Evolutionary conservation across 345 rosid species (phyloP).

Genomic region (Populus euphratica): DNA sequence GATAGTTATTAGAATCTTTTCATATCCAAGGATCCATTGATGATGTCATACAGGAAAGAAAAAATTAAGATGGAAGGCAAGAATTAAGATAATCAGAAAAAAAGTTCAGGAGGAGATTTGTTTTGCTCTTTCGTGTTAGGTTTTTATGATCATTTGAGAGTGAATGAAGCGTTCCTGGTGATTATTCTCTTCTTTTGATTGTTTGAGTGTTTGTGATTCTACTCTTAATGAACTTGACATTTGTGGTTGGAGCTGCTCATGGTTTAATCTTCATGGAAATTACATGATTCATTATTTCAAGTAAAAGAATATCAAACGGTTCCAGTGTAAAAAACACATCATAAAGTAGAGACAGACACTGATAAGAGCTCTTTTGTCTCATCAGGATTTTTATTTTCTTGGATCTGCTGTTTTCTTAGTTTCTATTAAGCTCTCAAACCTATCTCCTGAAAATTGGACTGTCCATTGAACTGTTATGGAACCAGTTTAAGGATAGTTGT

Average conservation of each 20-base stretch:
- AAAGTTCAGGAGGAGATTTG: neutral
- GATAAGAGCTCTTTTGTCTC: neutral
- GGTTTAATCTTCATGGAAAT: neutral
- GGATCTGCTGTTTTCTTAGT: neutral
- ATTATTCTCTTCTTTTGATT: neutral
- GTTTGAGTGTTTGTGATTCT: neutral
- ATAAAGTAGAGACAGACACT: neutral
- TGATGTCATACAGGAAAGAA: neutral
- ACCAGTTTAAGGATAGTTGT: neutral
- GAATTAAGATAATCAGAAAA: neutral
- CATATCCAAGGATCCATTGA: neutral
- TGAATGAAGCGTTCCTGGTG: neutral
- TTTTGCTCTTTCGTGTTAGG: neutral
- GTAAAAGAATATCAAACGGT: neutral
- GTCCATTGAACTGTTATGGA: neutral
- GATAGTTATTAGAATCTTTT: neutral
- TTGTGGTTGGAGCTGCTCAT: neutral
- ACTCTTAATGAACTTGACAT: neutral
- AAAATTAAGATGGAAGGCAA: neutral
- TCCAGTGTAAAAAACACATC: neutral
- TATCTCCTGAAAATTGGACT: neutral
- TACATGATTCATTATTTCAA: neutral
- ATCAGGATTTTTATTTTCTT: neutral
- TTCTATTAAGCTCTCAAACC: neutral
- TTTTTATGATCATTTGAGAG: neutral